Percentiles rank a stretch among this genome's conserved stretches.
Evolutionary conservation across 495 filamentous ascomycete species (phyloP).

Genomic region (Aspergillus cavernicola): DNA sequence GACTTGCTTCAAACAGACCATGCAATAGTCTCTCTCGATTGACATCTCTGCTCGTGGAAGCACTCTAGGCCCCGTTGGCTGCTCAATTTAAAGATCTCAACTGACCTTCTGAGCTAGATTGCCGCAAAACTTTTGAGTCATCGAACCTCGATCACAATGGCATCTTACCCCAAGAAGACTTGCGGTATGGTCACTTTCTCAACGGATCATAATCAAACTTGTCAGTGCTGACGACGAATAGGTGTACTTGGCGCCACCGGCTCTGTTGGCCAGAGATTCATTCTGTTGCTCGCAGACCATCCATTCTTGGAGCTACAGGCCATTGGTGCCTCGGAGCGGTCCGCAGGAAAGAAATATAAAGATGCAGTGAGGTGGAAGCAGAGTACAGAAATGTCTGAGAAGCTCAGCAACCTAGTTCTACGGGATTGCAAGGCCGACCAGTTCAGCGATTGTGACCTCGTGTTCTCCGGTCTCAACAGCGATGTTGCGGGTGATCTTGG

Average conservation of each 20-base stretch:
- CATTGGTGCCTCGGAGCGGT: constrained; percentile 74
- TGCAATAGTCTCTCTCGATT: no score
- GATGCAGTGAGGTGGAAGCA: constrained; percentile 87
- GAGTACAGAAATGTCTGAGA: constrained; percentile 63
- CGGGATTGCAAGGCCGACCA: constrained; percentile 70
- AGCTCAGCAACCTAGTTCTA: constrained; percentile 64
- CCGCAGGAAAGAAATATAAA: constrained; percentile 77
- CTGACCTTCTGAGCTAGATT: no score
- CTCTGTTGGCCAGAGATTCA: constrained; percentile 83
- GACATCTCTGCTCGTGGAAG: no score
- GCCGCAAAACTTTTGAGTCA: not conserved
- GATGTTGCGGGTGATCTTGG: constrained; percentile 78
- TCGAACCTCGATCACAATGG: constrained; percentile 27
- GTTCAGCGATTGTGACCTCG: constrained; percentile 80
- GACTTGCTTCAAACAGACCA: not conserved
- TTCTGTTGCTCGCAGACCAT: constrained; percentile 75
- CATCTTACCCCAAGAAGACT: constrained; percentile 42
- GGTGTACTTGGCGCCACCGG: constrained; percentile 53
- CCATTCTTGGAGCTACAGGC: constrained; percentile 72
- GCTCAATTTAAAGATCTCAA: no score
- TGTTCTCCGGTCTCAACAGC: constrained; percentile 83
- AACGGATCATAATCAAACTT: not conserved
- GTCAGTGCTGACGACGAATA: constrained; percentile 28
- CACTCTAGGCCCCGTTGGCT: no score
- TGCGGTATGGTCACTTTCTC: constrained; percentile 34